Conservation (phyloP, 1,284 basidiomycete species). For the Cryptococcus jaspeensis region DNA sequence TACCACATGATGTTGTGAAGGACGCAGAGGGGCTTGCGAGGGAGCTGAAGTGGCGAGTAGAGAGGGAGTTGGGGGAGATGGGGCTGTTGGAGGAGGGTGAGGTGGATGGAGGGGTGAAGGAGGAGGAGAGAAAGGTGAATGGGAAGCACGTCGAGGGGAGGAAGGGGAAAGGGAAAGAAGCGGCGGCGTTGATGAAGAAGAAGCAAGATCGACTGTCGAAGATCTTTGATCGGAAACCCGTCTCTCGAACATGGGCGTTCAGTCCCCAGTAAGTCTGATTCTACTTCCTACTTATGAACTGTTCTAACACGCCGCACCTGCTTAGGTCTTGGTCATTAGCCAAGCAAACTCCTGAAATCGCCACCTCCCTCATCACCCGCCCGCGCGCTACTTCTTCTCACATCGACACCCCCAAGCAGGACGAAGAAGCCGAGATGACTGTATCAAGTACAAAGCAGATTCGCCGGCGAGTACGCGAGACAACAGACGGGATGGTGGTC, state of each 20-base stretch:
- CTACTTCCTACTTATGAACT: background rate
- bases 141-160: background rate
- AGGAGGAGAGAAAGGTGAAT: background rate
- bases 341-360: slow-evolving; percentile 2
- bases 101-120: background rate
- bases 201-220: slow-evolving; percentile 6
- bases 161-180: background rate
- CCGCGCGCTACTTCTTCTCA: background rate
- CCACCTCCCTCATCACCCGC: background rate
- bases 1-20: slow-evolving; percentile 74
- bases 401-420: background rate
- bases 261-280: slow-evolving; percentile 19
- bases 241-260: slow-evolving; percentile 22
- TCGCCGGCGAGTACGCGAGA: slow-evolving; percentile 10
- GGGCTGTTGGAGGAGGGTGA: slow-evolving; percentile 2
- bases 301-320: background rate
- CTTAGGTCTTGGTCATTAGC: slow-evolving; percentile 13
- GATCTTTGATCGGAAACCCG: slow-evolving; percentile 7
- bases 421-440: slow-evolving; percentile 14
- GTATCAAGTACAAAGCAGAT: slow-evolving; percentile 11
- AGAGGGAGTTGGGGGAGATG: slow-evolving; percentile 55
- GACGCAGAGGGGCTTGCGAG: slow-evolving; percentile 73
- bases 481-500: slow-evolving; percentile 17
- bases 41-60: slow-evolving; percentile 76
- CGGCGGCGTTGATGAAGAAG: slow-evolving; percentile 5